Evolutionary conservation across 164 flowering plant species (phyloP).

Genomic region (Magnolia changhungtana): DNA sequence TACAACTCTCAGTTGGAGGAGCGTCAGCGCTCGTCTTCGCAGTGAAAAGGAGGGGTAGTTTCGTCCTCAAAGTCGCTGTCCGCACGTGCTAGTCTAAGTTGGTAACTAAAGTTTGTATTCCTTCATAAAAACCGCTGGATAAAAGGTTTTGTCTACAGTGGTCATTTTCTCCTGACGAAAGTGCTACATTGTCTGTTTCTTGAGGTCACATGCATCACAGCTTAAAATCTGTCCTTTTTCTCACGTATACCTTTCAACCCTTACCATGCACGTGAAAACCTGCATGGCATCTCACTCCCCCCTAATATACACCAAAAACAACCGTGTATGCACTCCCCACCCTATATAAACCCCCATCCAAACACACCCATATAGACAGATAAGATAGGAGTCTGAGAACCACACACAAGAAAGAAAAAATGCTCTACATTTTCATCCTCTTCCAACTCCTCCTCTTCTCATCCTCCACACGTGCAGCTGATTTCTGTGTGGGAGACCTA

Average conservation of each 20-base stretch:
- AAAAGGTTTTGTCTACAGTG: too few relatives aligned
- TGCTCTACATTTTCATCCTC: conserved; percentile 16
- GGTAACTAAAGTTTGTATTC: too few relatives aligned
- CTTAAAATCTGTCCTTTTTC: not conserved
- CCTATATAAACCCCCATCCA: not conserved
- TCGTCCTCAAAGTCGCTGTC: too few relatives aligned
- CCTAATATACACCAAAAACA: not conserved
- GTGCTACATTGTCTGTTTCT: not conserved
- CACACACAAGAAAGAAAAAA: not conserved
- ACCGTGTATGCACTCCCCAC: not conserved
- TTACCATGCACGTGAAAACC: not conserved
- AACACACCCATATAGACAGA: not conserved
- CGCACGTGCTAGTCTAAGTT: too few relatives aligned
- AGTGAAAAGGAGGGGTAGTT: too few relatives aligned
- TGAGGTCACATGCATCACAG: conserved; percentile 4
- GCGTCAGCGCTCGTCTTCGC: too few relatives aligned
- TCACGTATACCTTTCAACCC: not conserved
- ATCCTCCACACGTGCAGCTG: conserved; percentile 35
- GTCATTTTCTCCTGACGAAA: not conserved
- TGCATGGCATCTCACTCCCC: not conserved
- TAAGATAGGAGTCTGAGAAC: not conserved
- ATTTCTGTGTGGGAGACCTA: conserved; percentile 79
- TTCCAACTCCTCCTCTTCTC: conserved; percentile 28
- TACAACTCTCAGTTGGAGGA: too few relatives aligned
- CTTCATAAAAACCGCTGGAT: too few relatives aligned